These are phyloP conservation scores for Phytophthora meadii DNA, from an alignment of 352 stramenopile genomes.

Conservation along the genomic window DNA sequence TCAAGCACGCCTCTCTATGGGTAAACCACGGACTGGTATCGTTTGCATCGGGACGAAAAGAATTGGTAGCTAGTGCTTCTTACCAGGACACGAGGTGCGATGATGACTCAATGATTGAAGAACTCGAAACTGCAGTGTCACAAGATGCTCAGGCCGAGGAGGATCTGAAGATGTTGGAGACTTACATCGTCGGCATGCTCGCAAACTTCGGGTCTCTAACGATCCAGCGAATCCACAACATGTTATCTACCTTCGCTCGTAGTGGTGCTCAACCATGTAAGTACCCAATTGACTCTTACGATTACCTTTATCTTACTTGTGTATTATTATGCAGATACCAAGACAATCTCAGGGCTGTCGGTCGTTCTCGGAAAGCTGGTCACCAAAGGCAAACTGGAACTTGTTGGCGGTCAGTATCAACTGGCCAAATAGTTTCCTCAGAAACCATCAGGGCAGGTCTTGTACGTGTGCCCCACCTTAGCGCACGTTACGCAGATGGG, in stretches of 20 bases:
- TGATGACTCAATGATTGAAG: constrained; percentile 50
- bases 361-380: constrained; percentile 78
- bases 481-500: constrained; percentile 70
- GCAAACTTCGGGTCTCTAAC: constrained; percentile 93
- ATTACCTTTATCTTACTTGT: constrained; percentile 8
- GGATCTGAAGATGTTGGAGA: constrained; percentile 93
- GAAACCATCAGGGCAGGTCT: constrained; percentile 66
- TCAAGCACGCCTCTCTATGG: constrained; percentile 74
- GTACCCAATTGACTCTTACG: constrained; percentile 15
- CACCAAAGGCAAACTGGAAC: constrained; percentile 69
- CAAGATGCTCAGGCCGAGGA: constrained; percentile 91
- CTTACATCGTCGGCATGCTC: constrained; percentile 96
- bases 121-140: constrained; percentile 88
- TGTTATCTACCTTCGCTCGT: constrained; percentile 89
- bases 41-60: constrained; percentile 49
- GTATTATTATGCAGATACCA: constrained; percentile 65
- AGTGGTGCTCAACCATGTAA: constrained; percentile 79
- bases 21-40: constrained; percentile 72
- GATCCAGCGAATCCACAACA: constrained; percentile 95
- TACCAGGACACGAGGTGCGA: constrained; percentile 58
- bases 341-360: constrained; percentile 81
- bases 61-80: constrained; percentile 49
- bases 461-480: constrained; percentile 51
- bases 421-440: constrained; percentile 49
- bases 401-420: constrained; percentile 76